A percentile compares a stretch with the other conserved stretches of the same genome.
These are phyloP conservation scores for Saitozyma podzolica DNA, from an alignment of 768 basidiomycete species.

Conservation along the genomic window DNA sequence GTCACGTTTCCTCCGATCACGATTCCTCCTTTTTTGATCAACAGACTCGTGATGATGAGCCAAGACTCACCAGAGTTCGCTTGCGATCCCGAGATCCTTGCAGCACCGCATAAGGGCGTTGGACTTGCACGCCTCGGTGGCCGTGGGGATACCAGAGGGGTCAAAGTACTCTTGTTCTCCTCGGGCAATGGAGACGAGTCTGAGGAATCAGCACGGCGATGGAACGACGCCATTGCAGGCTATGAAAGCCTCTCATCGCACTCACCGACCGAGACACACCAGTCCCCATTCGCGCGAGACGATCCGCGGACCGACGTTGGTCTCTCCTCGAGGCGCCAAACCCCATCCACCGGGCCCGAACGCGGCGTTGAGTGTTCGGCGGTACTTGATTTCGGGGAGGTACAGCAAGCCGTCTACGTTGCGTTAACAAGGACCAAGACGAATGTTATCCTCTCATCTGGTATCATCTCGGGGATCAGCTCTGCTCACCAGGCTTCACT, in stretches of 20 bases:
- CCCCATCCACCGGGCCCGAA: constrained; percentile 99
- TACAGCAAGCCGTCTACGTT: constrained; percentile 82
- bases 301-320: constrained; percentile 79
- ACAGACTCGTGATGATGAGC: too few species aligned
- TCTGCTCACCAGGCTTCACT: constrained; percentile 79
- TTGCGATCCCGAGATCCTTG: constrained; percentile 93
- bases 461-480: too few species aligned
- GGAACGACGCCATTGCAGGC: neutral
- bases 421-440: neutral
- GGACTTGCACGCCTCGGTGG: constrained; percentile 91
- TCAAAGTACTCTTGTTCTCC: constrained; percentile 98
- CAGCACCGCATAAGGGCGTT: constrained; percentile 97
- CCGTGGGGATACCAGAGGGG: constrained; percentile 82
- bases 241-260: constrained; percentile 8
- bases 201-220: constrained; percentile 45
- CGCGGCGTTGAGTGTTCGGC: constrained; percentile 83
- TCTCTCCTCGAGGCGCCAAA: constrained; percentile 87
- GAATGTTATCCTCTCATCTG: neutral
- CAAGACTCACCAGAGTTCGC: constrained; percentile 78
- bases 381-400: constrained; percentile 95
- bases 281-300: constrained; percentile 93
- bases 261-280: constrained; percentile 85
- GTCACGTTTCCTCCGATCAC: neutral
- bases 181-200: constrained; percentile 83
- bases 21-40: neutral